Evolutionary conservation across 1,284 basidiomycete species (phyloP).

Genomic region (Marasmius oreades): DNA sequence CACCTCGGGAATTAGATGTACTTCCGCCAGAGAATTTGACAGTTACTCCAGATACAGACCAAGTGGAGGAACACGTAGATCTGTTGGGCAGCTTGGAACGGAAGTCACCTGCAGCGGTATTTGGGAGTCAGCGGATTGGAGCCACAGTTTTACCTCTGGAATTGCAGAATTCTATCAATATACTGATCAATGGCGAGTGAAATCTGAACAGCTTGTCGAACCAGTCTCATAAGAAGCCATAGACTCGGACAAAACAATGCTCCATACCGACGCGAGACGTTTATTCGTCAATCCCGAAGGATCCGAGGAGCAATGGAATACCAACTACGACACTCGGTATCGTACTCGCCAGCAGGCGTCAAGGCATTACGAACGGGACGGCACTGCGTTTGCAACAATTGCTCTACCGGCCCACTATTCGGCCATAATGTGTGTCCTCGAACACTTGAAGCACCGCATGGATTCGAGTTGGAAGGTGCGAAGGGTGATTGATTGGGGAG

Average conservation of each 20-base stretch:
- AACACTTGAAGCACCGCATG: conserved; percentile 58
- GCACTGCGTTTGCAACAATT: conserved; percentile 70
- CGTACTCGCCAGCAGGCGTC: conserved; percentile 52
- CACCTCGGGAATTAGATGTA: conserved; percentile 54
- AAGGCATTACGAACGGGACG: conserved; percentile 62
- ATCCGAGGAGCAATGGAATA: conserved; percentile 43
- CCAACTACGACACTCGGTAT: conserved; percentile 54
- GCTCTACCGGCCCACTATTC: conserved; percentile 77
- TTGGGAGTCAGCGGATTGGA: conserved; percentile 72
- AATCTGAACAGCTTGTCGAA: conserved; percentile 6
- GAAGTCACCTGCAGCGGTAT: conserved; percentile 77
- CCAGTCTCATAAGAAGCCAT: conserved; percentile 13
- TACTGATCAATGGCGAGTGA: conserved; percentile 56
- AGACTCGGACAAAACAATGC: conserved; percentile 62
- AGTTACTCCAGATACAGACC: conserved; percentile 23
- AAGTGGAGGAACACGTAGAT: conserved; percentile 25
- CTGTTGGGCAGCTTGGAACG: conserved; percentile 34
- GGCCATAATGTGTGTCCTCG: conserved; percentile 62
- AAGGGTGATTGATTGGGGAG: conserved; percentile 72
- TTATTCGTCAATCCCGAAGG: conserved; percentile 46
- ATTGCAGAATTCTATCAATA: conserved; percentile 56
- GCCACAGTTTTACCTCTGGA: conserved; percentile 67
- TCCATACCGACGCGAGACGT: conserved; percentile 68
- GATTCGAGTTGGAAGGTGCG: conserved; percentile 55
- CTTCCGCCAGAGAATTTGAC: conserved; percentile 29